phyloP scores from a whole-genome alignment of 371 early-diverging fungal species.

The Actinomucor elegans region DNA sequence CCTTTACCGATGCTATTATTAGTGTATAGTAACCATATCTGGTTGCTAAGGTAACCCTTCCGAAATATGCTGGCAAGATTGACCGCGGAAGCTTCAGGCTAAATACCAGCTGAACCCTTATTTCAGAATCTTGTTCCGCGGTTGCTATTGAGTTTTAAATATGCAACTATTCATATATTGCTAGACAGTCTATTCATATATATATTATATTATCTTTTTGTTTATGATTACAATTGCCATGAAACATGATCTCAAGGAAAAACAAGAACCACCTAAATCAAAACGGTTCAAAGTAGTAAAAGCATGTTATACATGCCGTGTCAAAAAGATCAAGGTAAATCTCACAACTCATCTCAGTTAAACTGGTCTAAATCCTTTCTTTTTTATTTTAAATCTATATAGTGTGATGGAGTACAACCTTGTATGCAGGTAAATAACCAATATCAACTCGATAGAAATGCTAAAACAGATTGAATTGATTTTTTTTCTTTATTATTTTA shows the following conservation, averaged over 20 bases:
- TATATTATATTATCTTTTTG: too few species aligned
- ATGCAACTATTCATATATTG: too few species aligned
- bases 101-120: too few species aligned
- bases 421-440: conserved; percentile 50
- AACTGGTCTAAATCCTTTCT: neutral
- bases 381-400: neutral
- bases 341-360: neutral
- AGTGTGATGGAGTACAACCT: conserved; percentile 55
- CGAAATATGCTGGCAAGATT: too few species aligned
- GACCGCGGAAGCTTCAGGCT: too few species aligned
- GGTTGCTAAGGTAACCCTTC: too few species aligned
- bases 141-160: too few species aligned
- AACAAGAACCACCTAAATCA: conserved; percentile 14
- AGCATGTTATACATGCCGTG: conserved; percentile 48
- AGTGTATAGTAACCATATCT: too few species aligned
- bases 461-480: neutral
- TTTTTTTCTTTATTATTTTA: neutral
- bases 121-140: too few species aligned
- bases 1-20: too few species aligned
- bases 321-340: conserved; percentile 51
- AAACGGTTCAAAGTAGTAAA: conserved; percentile 47
- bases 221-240: neutral
- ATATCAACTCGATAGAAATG: neutral
- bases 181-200: too few species aligned
- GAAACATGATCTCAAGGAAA: conserved; percentile 2